These are phyloP conservation scores for Penicillium sp. DNA, from an alignment of 2,329 filamentous ascomycete species.

Conservation along the genomic window DNA sequence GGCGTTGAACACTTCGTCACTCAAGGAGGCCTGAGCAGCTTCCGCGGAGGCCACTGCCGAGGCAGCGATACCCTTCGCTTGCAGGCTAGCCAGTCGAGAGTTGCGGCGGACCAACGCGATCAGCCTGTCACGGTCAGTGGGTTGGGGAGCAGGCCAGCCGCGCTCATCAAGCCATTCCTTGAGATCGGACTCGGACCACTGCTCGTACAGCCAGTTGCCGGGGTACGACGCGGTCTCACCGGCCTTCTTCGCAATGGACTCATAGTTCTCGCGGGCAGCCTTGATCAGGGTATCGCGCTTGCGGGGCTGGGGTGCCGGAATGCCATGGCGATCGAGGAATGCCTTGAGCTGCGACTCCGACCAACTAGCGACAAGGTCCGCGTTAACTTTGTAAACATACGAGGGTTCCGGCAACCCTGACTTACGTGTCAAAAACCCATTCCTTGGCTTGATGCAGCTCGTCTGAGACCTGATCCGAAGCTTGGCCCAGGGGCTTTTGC, in stretches of 20 bases:
- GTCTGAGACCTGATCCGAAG: slow-evolving; percentile 70
- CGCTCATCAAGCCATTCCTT: slow-evolving; percentile 91
- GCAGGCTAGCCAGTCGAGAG: slow-evolving; percentile 72
- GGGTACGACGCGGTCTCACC: slow-evolving; percentile 83
- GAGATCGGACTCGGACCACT: slow-evolving; percentile 89
- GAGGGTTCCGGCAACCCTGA: neutral
- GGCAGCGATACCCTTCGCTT: slow-evolving; percentile 59
- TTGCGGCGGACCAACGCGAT: slow-evolving; percentile 89
- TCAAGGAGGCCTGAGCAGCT: slow-evolving; percentile 69
- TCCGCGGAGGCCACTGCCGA: slow-evolving; percentile 64
- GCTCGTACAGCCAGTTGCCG: slow-evolving; percentile 87
- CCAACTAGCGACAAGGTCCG: slow-evolving; percentile 63
- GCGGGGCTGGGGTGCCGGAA: slow-evolving; percentile 83
- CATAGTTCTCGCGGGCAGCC: slow-evolving; percentile 76
- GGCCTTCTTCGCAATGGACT: slow-evolving; percentile 68
- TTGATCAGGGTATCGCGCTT: slow-evolving; percentile 78
- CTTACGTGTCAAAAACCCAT: slow-evolving; percentile 84
- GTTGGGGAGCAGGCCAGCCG: slow-evolving; percentile 82
- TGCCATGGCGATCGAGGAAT: slow-evolving; percentile 83
- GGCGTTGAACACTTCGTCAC: slow-evolving; percentile 78
- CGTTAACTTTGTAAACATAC: neutral
- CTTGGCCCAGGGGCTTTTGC: slow-evolving; percentile 70
- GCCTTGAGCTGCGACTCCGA: slow-evolving; percentile 89
- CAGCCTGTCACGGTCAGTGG: slow-evolving; percentile 77
- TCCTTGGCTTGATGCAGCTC: slow-evolving; percentile 72